These are phyloP conservation scores for Kwoniella dendrophila DNA, from an alignment of 768 basidiomycete species.

Conservation along the genomic window DNA sequence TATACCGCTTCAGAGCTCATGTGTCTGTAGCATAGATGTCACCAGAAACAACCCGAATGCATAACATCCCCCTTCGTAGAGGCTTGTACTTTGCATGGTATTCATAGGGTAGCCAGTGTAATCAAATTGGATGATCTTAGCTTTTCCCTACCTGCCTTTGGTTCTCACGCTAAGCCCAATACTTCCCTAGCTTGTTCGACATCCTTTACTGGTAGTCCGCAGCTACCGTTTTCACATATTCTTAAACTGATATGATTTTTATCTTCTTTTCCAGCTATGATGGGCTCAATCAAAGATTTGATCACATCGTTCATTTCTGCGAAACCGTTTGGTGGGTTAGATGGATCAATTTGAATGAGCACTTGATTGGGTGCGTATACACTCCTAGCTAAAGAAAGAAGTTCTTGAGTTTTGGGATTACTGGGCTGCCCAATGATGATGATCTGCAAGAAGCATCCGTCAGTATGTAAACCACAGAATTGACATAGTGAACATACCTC, in stretches of 20 bases:
- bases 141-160: neutral
- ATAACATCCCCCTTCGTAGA: neutral
- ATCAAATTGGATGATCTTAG: no score
- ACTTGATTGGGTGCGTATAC: slow-evolving; percentile 70
- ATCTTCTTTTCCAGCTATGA: neutral
- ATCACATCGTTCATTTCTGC: slow-evolving; percentile 38
- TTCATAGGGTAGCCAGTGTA: no score
- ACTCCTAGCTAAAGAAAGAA: slow-evolving; percentile 67
- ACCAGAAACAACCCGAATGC: neutral
- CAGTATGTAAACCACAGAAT: neutral
- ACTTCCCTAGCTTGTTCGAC: slow-evolving; percentile 31
- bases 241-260: slow-evolving; percentile 32
- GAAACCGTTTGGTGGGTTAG: slow-evolving; percentile 23
- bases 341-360: slow-evolving; percentile 62
- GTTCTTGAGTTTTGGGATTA: slow-evolving; percentile 62
- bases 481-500: slow-evolving; percentile 29
- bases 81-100: no score
- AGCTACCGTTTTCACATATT: slow-evolving; percentile 40
- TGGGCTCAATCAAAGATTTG: slow-evolving; percentile 27
- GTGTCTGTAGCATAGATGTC: neutral
- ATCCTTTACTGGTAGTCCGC: slow-evolving; percentile 39
- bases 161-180: slow-evolving; percentile 10
- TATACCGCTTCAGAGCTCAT: slow-evolving; percentile 1
- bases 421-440: slow-evolving; percentile 33
- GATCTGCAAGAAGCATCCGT: slow-evolving; percentile 21